A percentile compares a stretch with the other conserved stretches of the same genome.
Evolutionary conservation across 208 protist species (phyloP).

Genomic region (Leptomonas pyrrhocoris): DNA sequence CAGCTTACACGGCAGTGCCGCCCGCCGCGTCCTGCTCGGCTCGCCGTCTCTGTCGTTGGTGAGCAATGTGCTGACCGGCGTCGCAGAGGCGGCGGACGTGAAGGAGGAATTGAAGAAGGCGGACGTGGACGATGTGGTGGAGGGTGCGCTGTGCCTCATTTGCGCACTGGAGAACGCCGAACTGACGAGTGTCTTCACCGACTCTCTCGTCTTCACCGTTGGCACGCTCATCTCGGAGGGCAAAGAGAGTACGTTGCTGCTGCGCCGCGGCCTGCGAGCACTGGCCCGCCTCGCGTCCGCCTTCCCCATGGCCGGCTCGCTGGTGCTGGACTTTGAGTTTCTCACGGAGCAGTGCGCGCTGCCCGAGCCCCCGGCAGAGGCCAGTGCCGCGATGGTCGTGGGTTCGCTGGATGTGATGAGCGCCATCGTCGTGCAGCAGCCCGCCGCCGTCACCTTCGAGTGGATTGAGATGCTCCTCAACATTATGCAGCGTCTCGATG

Average conservation of each 20-base stretch:
- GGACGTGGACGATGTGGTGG: constrained; percentile 13
- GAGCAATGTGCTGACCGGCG: constrained; percentile 16
- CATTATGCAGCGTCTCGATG: constrained; percentile 27
- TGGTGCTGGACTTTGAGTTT: constrained; percentile 75
- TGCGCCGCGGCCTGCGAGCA: constrained; percentile 35
- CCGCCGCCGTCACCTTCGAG: constrained; percentile 74
- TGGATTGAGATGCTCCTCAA: constrained; percentile 73
- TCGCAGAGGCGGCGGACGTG: constrained; percentile 20
- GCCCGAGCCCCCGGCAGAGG: constrained; percentile 11
- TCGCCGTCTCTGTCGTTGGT: constrained; percentile 25
- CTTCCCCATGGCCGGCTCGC: constrained; percentile 59
- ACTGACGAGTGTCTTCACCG: constrained; percentile 25
- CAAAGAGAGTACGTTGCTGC: constrained; percentile 25
- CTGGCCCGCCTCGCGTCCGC: constrained; percentile 44
- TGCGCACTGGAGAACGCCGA: constrained; percentile 28
- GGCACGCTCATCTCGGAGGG: constrained; percentile 51
- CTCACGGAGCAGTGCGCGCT: constrained; percentile 39
- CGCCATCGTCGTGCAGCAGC: constrained; percentile 43
- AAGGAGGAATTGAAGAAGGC: constrained; percentile 26
- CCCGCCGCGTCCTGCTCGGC: constrained; percentile 26
- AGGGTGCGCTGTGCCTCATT: constrained; percentile 22
- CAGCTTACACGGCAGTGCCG: constrained; percentile 14
- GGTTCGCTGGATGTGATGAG: constrained; percentile 75
- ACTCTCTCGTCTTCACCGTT: constrained; percentile 38
- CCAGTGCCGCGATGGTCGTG: constrained; percentile 41